Conservation (phyloP, 2,329 filamentous ascomycete species). For the Drechslerella dactyloides region DNA sequence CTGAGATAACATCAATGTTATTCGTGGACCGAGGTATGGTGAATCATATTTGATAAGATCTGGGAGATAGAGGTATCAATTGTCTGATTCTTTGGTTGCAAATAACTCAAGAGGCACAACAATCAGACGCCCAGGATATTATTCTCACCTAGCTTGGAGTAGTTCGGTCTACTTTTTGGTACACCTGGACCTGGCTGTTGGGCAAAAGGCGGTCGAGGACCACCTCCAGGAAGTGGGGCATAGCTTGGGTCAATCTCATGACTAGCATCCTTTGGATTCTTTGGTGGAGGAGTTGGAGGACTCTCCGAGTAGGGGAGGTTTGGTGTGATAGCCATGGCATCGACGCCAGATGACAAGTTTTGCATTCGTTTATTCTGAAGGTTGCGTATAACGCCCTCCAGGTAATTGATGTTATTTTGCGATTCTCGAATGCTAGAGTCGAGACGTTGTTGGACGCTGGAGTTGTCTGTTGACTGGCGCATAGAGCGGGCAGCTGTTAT, state of each 20-base stretch:
- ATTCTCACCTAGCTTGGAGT: constrained; percentile 86
- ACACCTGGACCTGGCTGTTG: constrained; percentile 71
- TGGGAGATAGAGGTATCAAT: constrained; percentile 58
- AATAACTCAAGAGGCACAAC: constrained; percentile 13
- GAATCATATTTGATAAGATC: constrained; percentile 99
- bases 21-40: constrained; percentile 90
- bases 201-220: constrained; percentile 69
- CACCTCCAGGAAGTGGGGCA: constrained; percentile 79
- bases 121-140: not conserved
- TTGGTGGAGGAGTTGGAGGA: constrained; percentile 54
- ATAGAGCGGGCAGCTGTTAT: constrained; percentile 93
- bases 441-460: constrained; percentile 84
- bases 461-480: constrained; percentile 94
- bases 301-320: constrained; percentile 28
- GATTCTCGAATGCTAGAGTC: constrained; percentile 95
- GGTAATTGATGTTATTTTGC: constrained; percentile 89
- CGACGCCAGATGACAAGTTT: constrained; percentile 71
- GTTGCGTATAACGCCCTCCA: constrained; percentile 89
- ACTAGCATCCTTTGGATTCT: constrained; percentile 46
- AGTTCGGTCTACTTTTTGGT: constrained; percentile 82
- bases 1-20: constrained; percentile 98
- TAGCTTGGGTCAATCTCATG: constrained; percentile 64
- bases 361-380: constrained; percentile 72
- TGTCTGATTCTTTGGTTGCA: constrained; percentile 30
- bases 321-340: constrained; percentile 54